phyloP scores from a whole-genome alignment of 2,329 filamentous ascomycete species.

The Xylogone sp. region DNA sequence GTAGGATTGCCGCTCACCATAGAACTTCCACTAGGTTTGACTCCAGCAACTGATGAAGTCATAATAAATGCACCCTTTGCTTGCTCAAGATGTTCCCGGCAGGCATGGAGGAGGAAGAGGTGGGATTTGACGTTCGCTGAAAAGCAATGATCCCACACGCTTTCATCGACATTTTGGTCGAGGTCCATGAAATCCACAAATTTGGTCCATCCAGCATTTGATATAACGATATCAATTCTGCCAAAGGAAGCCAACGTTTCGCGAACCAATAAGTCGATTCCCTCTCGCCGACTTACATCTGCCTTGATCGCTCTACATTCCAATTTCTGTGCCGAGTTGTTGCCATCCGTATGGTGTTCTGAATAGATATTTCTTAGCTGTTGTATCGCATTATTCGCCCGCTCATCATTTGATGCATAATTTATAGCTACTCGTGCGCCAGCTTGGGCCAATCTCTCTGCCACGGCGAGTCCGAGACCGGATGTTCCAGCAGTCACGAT shows the following conservation, averaged over 20 bases:
- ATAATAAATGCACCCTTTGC: constrained; percentile 6
- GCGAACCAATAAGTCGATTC: too few species aligned
- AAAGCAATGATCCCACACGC: constrained; percentile 54
- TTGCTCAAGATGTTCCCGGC: constrained; percentile 47
- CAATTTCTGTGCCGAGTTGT: too few species aligned
- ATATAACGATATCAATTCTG: constrained; percentile 68
- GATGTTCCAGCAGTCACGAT: constrained; percentile 44
- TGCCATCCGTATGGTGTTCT: too few species aligned
- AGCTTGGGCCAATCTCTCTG: constrained; percentile 35
- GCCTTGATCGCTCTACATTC: too few species aligned
- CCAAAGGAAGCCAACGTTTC: too few species aligned
- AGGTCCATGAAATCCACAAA: constrained; percentile 39
- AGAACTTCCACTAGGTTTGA: constrained; percentile 56
- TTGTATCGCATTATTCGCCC: too few species aligned
- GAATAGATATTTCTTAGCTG: too few species aligned
- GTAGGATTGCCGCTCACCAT: too few species aligned
- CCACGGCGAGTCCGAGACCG: constrained; percentile 43
- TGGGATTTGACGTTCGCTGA: constrained; percentile 57
- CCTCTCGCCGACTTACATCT: too few species aligned
- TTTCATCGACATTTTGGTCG: constrained; percentile 45
- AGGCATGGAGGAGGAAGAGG: constrained; percentile 52
- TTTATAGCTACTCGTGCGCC: too few species aligned
- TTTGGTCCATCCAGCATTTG: constrained; percentile 60
- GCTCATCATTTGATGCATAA: too few species aligned
- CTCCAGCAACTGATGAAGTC: constrained; percentile 44